phyloP scores from a whole-genome alignment of 306 rosid species.

The Calophaca sinica region DNA sequence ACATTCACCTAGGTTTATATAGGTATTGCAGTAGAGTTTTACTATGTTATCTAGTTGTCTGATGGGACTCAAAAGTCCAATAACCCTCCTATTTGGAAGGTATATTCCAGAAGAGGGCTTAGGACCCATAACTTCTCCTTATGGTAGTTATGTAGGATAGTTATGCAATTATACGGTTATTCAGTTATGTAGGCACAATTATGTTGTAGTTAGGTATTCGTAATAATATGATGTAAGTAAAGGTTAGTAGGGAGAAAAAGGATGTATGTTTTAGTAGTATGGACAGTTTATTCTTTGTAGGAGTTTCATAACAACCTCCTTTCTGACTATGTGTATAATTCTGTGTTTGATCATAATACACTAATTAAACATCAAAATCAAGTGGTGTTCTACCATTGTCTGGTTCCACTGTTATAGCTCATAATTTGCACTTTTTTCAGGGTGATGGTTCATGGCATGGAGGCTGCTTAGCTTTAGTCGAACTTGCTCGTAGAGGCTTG shows the following conservation, averaged over 20 bases:
- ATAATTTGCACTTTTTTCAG: slow-evolving; percentile 54
- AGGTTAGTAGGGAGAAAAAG: background rate
- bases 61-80: slow-evolving; percentile 4
- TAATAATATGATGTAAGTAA: slow-evolving; percentile 25
- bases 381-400: slow-evolving; percentile 2
- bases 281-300: background rate
- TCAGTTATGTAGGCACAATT: background rate
- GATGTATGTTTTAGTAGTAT: background rate
- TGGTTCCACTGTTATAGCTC: slow-evolving; percentile 40
- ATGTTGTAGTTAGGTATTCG: slow-evolving; percentile 2
- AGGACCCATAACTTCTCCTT: slow-evolving; percentile 10
- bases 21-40: slow-evolving; percentile 22
- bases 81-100: slow-evolving; percentile 22
- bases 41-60: slow-evolving; percentile 30
- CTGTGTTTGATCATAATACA: slow-evolving; percentile 1
- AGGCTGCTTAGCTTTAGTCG: slow-evolving; percentile 97
- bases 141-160: slow-evolving; percentile 7
- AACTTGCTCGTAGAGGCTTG: slow-evolving; percentile 97
- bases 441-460: slow-evolving; percentile 99
- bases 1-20: slow-evolving; percentile 22
- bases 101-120: slow-evolving; percentile 26
- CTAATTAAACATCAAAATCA: slow-evolving; percentile 14
- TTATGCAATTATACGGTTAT: background rate
- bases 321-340: background rate
- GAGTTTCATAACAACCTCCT: slow-evolving; percentile 29